Evolutionary conservation across 2,329 filamentous ascomycete species (phyloP).

Genomic region (Zymoseptoria ardabiliae): DNA sequence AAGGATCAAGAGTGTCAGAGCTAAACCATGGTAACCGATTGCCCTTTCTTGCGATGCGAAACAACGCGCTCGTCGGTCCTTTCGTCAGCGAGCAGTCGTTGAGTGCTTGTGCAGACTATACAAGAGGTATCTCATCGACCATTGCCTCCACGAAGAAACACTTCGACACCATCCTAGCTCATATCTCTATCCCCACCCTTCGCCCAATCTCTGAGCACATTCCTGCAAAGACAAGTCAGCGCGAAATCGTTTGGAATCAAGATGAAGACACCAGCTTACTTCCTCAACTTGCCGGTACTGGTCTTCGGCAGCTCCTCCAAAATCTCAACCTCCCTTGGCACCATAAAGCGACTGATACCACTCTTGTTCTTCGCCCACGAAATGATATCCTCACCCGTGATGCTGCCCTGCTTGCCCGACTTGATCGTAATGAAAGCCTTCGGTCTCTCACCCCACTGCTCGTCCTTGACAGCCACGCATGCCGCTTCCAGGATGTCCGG

Average conservation of each 20-base stretch:
- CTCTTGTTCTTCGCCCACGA: constrained; percentile 77
- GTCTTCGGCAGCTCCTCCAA: constrained; percentile 91
- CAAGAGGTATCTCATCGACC: background rate
- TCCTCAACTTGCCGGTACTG: constrained; percentile 91
- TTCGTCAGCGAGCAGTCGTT: background rate
- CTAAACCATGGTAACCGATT: background rate
- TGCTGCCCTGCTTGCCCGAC: constrained; percentile 41
- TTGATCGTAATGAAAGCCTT: constrained; percentile 88
- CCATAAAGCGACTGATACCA: constrained; percentile 86
- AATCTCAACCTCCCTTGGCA: constrained; percentile 64
- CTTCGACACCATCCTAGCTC: background rate
- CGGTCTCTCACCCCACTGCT: constrained; percentile 91
- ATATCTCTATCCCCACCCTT: constrained; percentile 42
- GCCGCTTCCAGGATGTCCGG: constrained; percentile 85
- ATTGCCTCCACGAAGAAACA: background rate
- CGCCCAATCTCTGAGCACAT: constrained; percentile 80
- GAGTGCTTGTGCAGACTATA: background rate
- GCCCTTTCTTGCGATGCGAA: too few species aligned
- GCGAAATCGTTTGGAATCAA: background rate
- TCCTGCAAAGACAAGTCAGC: constrained; percentile 32
- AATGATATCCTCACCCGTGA: constrained; percentile 65
- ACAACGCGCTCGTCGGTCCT: too few species aligned
- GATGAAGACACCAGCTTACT: constrained; percentile 39
- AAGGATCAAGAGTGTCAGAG: background rate
- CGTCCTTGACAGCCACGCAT: constrained; percentile 79